A percentile compares a stretch with the other conserved stretches of the same genome.
phyloP scores from a whole-genome alignment of 495 filamentous ascomycete species.

The Neurospora sp. region DNA sequence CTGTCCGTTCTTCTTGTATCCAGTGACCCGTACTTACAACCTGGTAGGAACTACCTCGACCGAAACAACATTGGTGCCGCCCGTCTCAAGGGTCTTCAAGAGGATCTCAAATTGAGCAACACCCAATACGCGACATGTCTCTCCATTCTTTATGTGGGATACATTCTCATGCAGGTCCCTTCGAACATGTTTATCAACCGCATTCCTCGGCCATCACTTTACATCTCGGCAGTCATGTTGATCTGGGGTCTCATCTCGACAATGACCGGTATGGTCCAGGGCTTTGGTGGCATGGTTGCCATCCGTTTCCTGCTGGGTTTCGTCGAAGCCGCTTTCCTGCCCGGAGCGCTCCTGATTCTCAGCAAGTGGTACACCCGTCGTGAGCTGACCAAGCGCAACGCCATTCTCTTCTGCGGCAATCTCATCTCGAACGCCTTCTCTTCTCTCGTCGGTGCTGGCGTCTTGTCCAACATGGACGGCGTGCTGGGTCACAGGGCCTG shows the following conservation, averaged over 20 bases:
- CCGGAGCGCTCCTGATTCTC: slow-evolving; percentile 37
- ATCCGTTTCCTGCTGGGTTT: slow-evolving; percentile 63
- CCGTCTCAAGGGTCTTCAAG: slow-evolving; percentile 37
- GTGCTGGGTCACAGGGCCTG: slow-evolving; percentile 37
- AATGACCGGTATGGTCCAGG: slow-evolving; percentile 45
- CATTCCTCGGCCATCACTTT: slow-evolving; percentile 28
- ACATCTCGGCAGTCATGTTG: slow-evolving; percentile 48
- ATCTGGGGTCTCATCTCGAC: slow-evolving; percentile 63
- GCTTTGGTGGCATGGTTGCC: slow-evolving; percentile 50
- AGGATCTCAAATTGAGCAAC: slow-evolving; percentile 28
- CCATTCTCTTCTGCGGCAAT: slow-evolving; percentile 52
- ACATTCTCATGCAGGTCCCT: slow-evolving; percentile 43
- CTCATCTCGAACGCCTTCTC: slow-evolving; percentile 53
- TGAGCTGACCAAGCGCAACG: slow-evolving; percentile 44
- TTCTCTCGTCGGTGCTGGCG: slow-evolving; percentile 49
- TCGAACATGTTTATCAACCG: slow-evolving; percentile 32
- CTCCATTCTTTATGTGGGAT: slow-evolving; percentile 39
- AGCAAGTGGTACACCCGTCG: slow-evolving; percentile 48
- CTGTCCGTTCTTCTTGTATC: neutral
- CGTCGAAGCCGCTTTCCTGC: slow-evolving; percentile 38
- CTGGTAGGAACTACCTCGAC: slow-evolving; percentile 55
- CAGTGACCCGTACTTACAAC: neutral
- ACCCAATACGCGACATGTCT: slow-evolving; percentile 33
- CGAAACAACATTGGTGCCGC: slow-evolving; percentile 45
- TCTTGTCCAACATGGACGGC: slow-evolving; percentile 41